Base-by-base conservation (phyloP, 331 rosid species). In the Malus hybrid region DNA sequence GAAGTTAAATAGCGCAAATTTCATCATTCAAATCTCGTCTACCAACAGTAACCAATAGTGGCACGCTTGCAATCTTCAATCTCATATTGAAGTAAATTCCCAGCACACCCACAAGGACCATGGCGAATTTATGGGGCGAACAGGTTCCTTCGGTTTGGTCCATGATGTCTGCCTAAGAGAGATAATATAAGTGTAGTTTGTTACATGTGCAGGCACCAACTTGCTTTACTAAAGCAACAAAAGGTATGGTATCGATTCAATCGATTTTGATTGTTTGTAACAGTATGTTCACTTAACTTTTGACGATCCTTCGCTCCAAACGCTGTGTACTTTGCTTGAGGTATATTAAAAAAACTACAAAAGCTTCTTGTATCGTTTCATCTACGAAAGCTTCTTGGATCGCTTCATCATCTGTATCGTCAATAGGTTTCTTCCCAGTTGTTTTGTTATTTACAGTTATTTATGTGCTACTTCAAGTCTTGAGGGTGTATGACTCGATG, bases 191-290 rank as follows among this genome's bases (percentile, higher is more conserved):
- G 44, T 9, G 4, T 36, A 36, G 44, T 8, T 36, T 36, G 11
- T 36, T 59, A 24, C 28, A 62, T 64, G 57, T 50, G 56, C n/a
- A 50, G n/a, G 56, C n/a, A 15, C 56, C 56, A 16, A 15, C 56
- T 15, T 50, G 56, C 56, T 36, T 59, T 54, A 24, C 76, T 4
- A 61, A 64, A 62, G 52, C 72, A 57, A 68, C 67, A 71, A 20
- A 76, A 60, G 50, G 79, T 74, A 19, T 46, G 32, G 66, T 14
- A 73, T 69, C 34, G 29, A 56, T 76, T 77, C 69, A 78, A 85
- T 83, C 67, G 70, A 74, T 71, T 80, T 74, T 76, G 85, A 61
- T 56, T 60, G 68, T 64, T 59, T 89, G 88, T 84, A 83, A 32
- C 82, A 59, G 77, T 88, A 80, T 81, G 78, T 64, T 73, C 70